Evolutionary conservation across 495 filamentous ascomycete genomes (phyloP).

Genomic region (Podospora didyma): DNA sequence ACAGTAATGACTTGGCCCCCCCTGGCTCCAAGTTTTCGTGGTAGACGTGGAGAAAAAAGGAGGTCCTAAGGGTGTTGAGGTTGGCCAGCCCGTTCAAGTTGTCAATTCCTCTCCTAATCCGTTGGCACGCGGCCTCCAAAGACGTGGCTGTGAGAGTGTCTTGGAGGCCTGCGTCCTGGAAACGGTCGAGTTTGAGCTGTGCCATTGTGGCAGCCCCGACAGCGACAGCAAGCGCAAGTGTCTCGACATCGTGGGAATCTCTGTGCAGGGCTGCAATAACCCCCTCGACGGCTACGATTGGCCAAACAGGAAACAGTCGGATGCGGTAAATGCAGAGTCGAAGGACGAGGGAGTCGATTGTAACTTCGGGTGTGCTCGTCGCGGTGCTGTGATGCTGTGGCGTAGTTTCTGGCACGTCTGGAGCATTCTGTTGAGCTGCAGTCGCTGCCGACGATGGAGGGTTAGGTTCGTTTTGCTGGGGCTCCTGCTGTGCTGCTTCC

Average conservation of each 20-base stretch:
- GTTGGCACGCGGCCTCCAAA: conserved; percentile 22
- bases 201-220: conserved; percentile 43
- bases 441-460: too few relatives aligned
- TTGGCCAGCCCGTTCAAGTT: conserved; percentile 15
- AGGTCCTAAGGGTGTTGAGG: conserved; percentile 28
- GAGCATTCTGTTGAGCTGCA: not conserved
- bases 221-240: conserved; percentile 37
- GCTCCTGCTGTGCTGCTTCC: conserved; percentile 7
- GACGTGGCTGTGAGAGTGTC: conserved; percentile 21
- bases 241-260: conserved; percentile 31
- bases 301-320: conserved; percentile 47
- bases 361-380: not conserved
- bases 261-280: conserved; percentile 33
- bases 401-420: not conserved
- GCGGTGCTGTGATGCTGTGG: not conserved
- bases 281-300: conserved; percentile 40
- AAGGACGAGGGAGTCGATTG: conserved; percentile 23
- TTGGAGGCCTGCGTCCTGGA: conserved; percentile 19
- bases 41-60: conserved; percentile 46
- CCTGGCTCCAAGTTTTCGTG: conserved; percentile 42
- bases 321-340: conserved; percentile 38
- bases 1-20: conserved; percentile 35
- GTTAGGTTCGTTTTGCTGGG: too few relatives aligned
- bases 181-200: conserved; percentile 37
- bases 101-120: conserved; percentile 8